phyloP scores from a whole-genome alignment of 2,329 filamentous ascomycete genomes.

The Thielaviopsis musarum region DNA sequence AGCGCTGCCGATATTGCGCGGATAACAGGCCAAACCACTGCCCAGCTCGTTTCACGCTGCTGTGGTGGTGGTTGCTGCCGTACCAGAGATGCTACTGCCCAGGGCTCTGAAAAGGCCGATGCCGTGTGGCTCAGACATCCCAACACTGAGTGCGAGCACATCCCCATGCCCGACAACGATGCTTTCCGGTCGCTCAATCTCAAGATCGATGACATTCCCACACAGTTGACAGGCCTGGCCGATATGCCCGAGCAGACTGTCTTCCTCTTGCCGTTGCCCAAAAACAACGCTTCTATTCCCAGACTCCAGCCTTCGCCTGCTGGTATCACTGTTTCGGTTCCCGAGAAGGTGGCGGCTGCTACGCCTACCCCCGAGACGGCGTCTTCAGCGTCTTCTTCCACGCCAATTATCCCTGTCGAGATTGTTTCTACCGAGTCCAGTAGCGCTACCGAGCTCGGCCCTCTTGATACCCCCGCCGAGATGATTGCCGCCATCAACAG shows the following conservation, averaged over 20 bases:
- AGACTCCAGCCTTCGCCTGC: constrained; percentile 5
- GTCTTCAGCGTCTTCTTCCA: constrained; percentile 12
- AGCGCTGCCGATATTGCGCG: constrained; percentile 44
- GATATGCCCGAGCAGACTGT: constrained; percentile 62
- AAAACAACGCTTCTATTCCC: constrained; percentile 13
- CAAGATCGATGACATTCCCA: constrained; percentile 59
- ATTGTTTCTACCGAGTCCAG: neutral
- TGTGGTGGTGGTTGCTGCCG: constrained; percentile 50
- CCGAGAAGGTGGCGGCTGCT: neutral
- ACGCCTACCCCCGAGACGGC: constrained; percentile 12
- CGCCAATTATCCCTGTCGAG: neutral
- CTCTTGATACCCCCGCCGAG: constrained; percentile 10
- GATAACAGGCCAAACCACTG: constrained; percentile 47
- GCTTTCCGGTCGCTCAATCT: constrained; percentile 69
- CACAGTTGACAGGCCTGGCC: constrained; percentile 51
- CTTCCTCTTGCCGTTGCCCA: constrained; percentile 44
- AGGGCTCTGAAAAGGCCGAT: constrained; percentile 23
- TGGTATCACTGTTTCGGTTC: constrained; percentile 1
- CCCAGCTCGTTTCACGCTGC: constrained; percentile 43
- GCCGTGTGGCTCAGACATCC: neutral
- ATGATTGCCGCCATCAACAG: constrained; percentile 11
- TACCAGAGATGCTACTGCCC: constrained; percentile 27
- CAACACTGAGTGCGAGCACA: constrained; percentile 26
- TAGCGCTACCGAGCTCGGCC: neutral
- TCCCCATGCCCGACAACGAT: constrained; percentile 57